These are phyloP conservation scores for Dimargaris xerosporica DNA, from an alignment of 192 early-diverging fungal species.

Conservation along the genomic window DNA sequence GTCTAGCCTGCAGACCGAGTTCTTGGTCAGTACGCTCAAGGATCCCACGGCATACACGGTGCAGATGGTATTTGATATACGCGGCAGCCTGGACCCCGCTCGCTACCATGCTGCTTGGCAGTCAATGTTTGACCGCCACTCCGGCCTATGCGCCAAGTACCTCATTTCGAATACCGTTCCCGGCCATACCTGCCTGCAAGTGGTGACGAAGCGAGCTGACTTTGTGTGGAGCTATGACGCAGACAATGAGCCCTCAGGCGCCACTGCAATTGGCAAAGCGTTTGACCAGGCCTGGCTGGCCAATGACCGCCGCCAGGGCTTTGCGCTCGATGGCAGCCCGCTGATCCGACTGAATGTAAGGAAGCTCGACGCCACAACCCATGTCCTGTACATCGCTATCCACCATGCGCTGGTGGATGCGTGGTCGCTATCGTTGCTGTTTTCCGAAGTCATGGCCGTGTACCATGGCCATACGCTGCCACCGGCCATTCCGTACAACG, in stretches of 20 bases:
- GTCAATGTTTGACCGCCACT: not conserved
- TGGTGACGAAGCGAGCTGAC: not conserved
- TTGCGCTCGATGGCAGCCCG: not conserved
- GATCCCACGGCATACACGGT: conserved; percentile 8
- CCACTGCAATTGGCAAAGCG: not conserved
- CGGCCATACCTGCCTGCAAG: not conserved
- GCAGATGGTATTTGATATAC: not conserved
- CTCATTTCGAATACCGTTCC: too few relatives aligned
- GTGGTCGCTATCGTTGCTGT: too few relatives aligned
- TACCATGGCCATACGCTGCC: too few relatives aligned
- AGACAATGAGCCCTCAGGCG: too few relatives aligned
- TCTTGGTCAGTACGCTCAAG: not conserved
- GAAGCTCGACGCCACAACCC: too few relatives aligned
- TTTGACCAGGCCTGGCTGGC: not conserved
- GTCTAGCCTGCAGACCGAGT: not conserved
- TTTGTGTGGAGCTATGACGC: not conserved
- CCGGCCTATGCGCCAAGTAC: not conserved
- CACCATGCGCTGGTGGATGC: too few relatives aligned
- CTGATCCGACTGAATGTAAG: not conserved
- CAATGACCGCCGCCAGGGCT: not conserved
- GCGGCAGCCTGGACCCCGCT: not conserved
- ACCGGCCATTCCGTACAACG: too few relatives aligned
- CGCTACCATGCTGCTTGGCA: not conserved
- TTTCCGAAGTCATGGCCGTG: too few relatives aligned
- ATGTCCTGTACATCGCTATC: not conserved